phyloP scores from a whole-genome alignment of 1,284 basidiomycete genomes.

The Boletus sp. region DNA sequence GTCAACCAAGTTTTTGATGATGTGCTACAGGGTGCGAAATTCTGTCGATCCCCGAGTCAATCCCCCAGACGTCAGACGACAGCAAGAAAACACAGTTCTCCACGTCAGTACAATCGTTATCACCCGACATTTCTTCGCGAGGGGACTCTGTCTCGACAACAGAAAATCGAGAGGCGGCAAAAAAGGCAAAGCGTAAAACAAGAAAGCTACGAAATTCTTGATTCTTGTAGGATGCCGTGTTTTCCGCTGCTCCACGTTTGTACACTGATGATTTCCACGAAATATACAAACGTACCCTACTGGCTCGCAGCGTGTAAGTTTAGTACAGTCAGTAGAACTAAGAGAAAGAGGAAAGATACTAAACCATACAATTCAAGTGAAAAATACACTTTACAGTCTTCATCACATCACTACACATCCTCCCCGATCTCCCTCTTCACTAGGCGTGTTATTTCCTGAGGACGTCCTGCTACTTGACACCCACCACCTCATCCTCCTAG shows the following conservation, averaged over 20 bases:
- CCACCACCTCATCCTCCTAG: slow-evolving; percentile 28
- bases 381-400: slow-evolving; percentile 20
- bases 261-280: slow-evolving; percentile 19
- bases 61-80: background rate
- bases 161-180: slow-evolving; percentile 18
- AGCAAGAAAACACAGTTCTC: slow-evolving; percentile 15
- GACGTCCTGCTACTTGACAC: slow-evolving; percentile 15
- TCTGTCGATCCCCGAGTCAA: slow-evolving; percentile 5
- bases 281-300: slow-evolving; percentile 18
- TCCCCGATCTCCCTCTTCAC: slow-evolving; percentile 37
- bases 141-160: slow-evolving; percentile 9
- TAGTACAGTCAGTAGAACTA: slow-evolving; percentile 17
- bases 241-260: slow-evolving; percentile 6
- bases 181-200: slow-evolving; percentile 23
- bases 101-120: background rate
- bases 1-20: background rate
- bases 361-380: slow-evolving; percentile 24
- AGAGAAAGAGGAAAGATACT: slow-evolving; percentile 5
- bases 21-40: slow-evolving; percentile 32
- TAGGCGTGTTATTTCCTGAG: slow-evolving; percentile 25
- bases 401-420: slow-evolving; percentile 46
- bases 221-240: slow-evolving; percentile 15
- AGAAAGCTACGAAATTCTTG: slow-evolving; percentile 14
- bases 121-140: slow-evolving; percentile 9
- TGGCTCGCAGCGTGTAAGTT: slow-evolving; percentile 16